Evolutionary conservation across 1,284 basidiomycete genomes (phyloP), one percentile per base, ranked within the genome.

Genomic region (Ustilago xerochloae): DNA sequence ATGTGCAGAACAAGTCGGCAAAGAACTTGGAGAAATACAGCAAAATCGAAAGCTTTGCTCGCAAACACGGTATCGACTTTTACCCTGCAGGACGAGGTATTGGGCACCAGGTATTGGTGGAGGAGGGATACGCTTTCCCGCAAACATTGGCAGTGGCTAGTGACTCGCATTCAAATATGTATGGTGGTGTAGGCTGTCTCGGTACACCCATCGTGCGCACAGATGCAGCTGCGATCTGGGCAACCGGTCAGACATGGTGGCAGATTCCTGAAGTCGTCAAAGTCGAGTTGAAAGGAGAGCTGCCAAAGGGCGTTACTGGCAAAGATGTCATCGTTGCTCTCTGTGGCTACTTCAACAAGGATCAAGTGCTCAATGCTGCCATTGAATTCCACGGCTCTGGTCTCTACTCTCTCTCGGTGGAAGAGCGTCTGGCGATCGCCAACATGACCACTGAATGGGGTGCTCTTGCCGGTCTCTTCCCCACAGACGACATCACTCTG

Each of bases 221-320:
- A 20, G 93, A 95, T 76, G 93, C 93, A 18, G 93, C 93, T 0
- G 95, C 96, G 2, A 90, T 99, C 18, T 99, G 96, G 96, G 94
- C 97, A 3, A 99, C 97, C 0, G 94, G 96, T 41, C 94, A 94
- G 86, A 99, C 97, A 4, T 99, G 96, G 96, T 99, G 96, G 97
- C 96, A 99, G 87, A 92, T 99, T 26, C 96, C 96, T 6, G 90
- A 94, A 9, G 94, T 97, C 88, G 90, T 99, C 85, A 93, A 93
- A 69, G 96, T 99, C 63, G 94, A 97, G 81, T 88, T 99, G 41
- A 90, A 88, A 65, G 96, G 96, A 13, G 87, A 87, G 67, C 88
- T 98, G 0, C 88, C 92, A 0, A 89, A 91, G 0, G 97, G 97
- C 8, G 96, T 98, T 0, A 97, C 94, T 0, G 97, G 97, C 35